Base-by-base conservation (phyloP, 805 yeast species). In the Metschnikowia shivogae region DNA sequence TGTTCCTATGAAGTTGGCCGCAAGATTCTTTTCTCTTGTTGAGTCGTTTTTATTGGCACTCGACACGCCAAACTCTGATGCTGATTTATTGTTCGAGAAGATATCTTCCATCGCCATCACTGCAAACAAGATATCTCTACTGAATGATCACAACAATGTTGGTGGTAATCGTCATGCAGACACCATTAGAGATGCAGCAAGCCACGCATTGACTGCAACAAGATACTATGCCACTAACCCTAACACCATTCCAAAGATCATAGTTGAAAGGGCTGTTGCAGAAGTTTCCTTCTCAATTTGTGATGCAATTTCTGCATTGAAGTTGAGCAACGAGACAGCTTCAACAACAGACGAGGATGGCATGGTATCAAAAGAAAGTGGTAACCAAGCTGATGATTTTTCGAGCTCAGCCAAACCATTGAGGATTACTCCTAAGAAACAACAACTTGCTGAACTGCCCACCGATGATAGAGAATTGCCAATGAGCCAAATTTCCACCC, bases 141-240 rank as follows among this genome's bases (percentile, higher is more conserved):
- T 65, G 22, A 63, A 67, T 6, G 71, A 56, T 20, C 47, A 48
- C 29, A 60, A 55, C 43, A 44, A 36, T 4, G 36, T 43, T 14
- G 41, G 46, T 19, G 50, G 40, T 22, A 49, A 32, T 24, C 40
- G 44, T 5, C 64, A 70, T 58, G 63, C 81, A 35, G 60, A 71
- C 36, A 57, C 79, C 20, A 71, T 86, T 4, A 78, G 83, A 45
- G 83, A 84, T 36, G 74, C 92, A 0, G 76, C 86, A 20, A 80
- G 89, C 13, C 89, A 85, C 63, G 77, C 82, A 0, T 79, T 92
- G 34, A 82, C 96, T 3, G 75, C 89, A 1, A 78, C 90, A 1
- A 74, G 96, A 56, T 87, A 88, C 58, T 85, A 71, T 61, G 78
- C 86, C 0, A 67, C 81, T 9, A 83, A 85, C 54, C 69, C 76